Evolutionary conservation across 176 grass and related monocot species (phyloP), one percentile per base, ranked within the genome.

Genomic region (Dendrocalamus sinicus): DNA sequence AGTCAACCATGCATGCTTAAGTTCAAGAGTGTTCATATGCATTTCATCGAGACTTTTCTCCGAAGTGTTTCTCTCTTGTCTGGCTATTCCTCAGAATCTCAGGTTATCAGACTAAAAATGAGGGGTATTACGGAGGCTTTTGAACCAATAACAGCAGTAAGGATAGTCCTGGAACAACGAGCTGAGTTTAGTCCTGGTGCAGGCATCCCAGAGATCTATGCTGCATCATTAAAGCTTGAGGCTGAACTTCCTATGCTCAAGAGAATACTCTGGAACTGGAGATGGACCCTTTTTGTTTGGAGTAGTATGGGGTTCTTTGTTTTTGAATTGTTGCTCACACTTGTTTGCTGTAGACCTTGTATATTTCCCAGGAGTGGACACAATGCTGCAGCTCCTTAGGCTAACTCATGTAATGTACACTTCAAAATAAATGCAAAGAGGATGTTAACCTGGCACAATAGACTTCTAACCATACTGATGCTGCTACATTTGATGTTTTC

Each of bases 11-110:
- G 93, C 88, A 93, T 96, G 88, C 91, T 98, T 39, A 94, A 86
- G 68, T 96, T 98, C 83, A 98, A 98, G 86, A 98, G 96, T n/a
- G 86, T 81, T 66, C 84, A 96, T 45, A 94, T 98, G 83, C 96
- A 89, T 41, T 87, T 98, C 16, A 52, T 95, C 22, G 93, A 98
- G 52, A 94, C 93, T 45, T 98, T 98, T 76, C 82, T 98, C 19
- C 93, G 71, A 69, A 91, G 90, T 6, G 82, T 88, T 71, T 90
- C 90, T 60, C 81, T 98, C 14, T 22, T 98, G 58, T 86, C 90
- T 11, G 96, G 96, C 45, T 95, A 98, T 66, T 94, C 83, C 8
- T 98, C 93, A 1, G 93, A 98, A 79, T 90, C 91, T 48, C 93
- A 95, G 70, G 80, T 86, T n/a, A 89, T 98, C 22, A 94, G 70